Evolutionary conservation across 202 grass and related monocot genomes (phyloP).

Genomic region (Sporobolus alterniflorus): DNA sequence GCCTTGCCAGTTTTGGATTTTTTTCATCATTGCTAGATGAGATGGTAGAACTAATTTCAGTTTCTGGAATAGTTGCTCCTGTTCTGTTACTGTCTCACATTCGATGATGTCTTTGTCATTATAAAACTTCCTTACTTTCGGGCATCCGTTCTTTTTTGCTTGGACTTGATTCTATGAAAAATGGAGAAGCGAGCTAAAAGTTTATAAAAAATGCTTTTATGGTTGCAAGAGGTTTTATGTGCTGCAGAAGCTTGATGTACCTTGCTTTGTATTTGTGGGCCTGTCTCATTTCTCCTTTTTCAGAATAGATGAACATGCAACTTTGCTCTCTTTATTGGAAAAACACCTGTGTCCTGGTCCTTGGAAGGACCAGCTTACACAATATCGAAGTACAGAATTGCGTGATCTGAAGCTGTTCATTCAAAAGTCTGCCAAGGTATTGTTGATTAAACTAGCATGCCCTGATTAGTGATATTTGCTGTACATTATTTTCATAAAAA

Average conservation of each 20-base stretch:
- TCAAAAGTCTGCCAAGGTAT: constrained; percentile 83
- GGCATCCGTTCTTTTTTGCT: not conserved
- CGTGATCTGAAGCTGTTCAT: constrained; percentile 76
- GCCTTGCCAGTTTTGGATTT: not conserved
- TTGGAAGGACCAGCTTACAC: constrained; percentile 81
- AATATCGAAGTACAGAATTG: constrained; percentile 63
- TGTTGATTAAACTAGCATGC: constrained; percentile 29
- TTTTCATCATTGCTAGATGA: not conserved
- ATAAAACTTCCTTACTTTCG: not conserved
- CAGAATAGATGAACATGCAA: constrained; percentile 74
- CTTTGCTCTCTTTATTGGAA: constrained; percentile 67
- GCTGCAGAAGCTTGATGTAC: not conserved
- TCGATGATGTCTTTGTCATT: not conserved
- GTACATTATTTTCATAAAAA: constrained; percentile 9
- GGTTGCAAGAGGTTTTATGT: not conserved
- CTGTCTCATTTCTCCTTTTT: constrained; percentile 41
- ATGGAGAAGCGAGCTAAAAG: not conserved
- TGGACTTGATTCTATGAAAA: not conserved
- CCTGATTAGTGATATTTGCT: not conserved
- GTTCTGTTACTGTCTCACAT: not conserved
- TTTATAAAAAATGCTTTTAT: not conserved
- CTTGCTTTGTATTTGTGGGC: not conserved
- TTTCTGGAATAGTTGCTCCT: constrained; percentile 3
- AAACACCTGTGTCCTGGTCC: constrained; percentile 83
- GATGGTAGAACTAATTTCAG: not conserved